A percentile compares a stretch with the other conserved stretches of the same genome.
These are phyloP conservation scores for Pterocarpus macrocarpus DNA, from an alignment of 306 rosid genomes.

Conservation along the genomic window DNA sequence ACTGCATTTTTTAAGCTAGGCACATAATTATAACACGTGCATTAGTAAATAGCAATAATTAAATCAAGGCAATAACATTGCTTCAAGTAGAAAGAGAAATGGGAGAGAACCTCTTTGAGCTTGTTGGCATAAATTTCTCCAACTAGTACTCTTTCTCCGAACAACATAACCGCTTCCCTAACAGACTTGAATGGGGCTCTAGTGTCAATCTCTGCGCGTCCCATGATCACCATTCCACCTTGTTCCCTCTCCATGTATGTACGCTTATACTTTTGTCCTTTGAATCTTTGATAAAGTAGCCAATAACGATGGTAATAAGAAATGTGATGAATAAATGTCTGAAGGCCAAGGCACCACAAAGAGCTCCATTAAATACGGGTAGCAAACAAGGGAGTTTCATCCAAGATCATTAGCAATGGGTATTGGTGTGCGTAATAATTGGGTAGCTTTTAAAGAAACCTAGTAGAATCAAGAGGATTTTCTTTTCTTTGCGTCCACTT, in stretches of 20 bases:
- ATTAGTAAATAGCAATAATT: neutral
- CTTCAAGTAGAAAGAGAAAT: neutral
- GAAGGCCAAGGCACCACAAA: slow-evolving; percentile 32
- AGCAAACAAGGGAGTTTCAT: neutral
- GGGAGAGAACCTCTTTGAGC: slow-evolving; percentile 72
- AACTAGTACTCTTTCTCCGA: slow-evolving; percentile 83
- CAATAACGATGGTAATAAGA: slow-evolving; percentile 16
- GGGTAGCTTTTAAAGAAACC: slow-evolving; percentile 39
- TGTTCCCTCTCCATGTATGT: slow-evolving; percentile 53
- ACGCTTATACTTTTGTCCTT: neutral
- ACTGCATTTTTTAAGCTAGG: too few species aligned
- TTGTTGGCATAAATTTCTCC: slow-evolving; percentile 83
- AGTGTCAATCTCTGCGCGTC: slow-evolving; percentile 86
- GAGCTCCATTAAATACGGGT: slow-evolving; percentile 52
- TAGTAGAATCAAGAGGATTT: slow-evolving; percentile 52
- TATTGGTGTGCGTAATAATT: slow-evolving; percentile 53
- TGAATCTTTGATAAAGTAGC: neutral
- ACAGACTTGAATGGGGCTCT: slow-evolving; percentile 87
- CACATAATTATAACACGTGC: neutral
- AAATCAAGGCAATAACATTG: neutral
- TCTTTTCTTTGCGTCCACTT: slow-evolving; percentile 95
- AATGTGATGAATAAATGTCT: slow-evolving; percentile 31
- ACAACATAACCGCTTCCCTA: slow-evolving; percentile 86
- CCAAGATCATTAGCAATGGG: slow-evolving; percentile 53
- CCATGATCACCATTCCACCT: slow-evolving; percentile 50